Evolutionary conservation across 352 stramenopile genomes (phyloP), one percentile per base, ranked within the genome.

Genomic region (Phytophthora palmivora): DNA sequence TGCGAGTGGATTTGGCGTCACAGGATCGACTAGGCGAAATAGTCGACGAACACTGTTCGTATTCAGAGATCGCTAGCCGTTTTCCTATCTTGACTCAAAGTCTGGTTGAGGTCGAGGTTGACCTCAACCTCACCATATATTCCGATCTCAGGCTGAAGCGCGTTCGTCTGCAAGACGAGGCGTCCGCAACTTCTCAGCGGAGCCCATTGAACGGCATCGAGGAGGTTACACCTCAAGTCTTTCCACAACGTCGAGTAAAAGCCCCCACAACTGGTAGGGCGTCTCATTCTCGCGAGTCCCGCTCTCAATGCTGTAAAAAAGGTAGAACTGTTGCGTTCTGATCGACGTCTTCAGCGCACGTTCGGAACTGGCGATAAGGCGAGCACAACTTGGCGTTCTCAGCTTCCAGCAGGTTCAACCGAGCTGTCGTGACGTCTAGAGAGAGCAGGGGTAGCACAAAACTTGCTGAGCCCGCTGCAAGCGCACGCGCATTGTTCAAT

Each of bases 311-410:
- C 32, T 46, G 10, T 18, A 24, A 42, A 22, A 6, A 28, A 6
- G 24, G 3, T 26, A 33, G 14, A 63, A 6, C 55, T 59, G 47
- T 65, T 60, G 57, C 36, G 43, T 60, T 66, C 49, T 57, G 33
- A 57, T 49, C 24, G 28, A 51, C 46, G 45, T 51, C 38, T 53
- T 65, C 47, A 65, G 38, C 30, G 46, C 39, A 48, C 58, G 28
- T 61, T 67, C 58, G 16, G n/a, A 24, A 43, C 58, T 67, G 58
- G 43, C 58, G 28, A 67, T 61, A 67, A 62, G 50, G 51, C 42
- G 41, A 62, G 58, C 34, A 51, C 26, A 37, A 51, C 32, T 26
- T 18, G 32, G 26, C 32, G 28, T 52, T 58, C 56, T 22, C 30
- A 22, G 24, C 7, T 21, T 10, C 53, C 34, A 47, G 47, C 22